Evolutionary conservation across 495 filamentous ascomycete genomes (phyloP).

Genomic region (Penicillium daleae): DNA sequence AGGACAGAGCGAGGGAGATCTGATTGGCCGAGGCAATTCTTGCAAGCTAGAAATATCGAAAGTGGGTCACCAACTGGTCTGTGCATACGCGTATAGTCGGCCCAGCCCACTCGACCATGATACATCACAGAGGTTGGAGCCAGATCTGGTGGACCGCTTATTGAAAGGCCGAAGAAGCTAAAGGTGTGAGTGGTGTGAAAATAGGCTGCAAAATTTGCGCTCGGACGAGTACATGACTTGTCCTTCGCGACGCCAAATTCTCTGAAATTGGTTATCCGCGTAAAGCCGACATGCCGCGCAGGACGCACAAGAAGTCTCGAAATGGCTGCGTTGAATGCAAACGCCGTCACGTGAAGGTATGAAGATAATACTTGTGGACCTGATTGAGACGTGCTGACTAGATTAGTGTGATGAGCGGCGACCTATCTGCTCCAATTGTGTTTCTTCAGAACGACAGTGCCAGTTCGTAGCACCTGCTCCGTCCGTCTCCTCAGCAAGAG

Average conservation of each 20-base stretch:
- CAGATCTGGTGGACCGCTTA: not conserved
- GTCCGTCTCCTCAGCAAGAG: not conserved
- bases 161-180: not conserved
- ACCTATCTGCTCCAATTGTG: constrained; percentile 42
- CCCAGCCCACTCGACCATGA: not conserved
- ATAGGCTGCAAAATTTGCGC: constrained; percentile 2
- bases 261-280: not conserved
- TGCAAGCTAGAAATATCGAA: not conserved
- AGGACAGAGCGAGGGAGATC: not conserved
- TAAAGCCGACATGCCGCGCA: constrained; percentile 35
- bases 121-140: no score
- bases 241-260: constrained; percentile 3
- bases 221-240: not conserved
- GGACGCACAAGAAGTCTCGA: constrained; percentile 42
- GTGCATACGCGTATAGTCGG: constrained; percentile 20
- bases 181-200: not conserved
- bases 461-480: not conserved
- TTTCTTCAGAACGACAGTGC: constrained; percentile 30
- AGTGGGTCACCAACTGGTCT: constrained; percentile 1
- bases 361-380: not conserved
- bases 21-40: not conserved
- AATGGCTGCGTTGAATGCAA: constrained; percentile 45
- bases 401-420: constrained; percentile 42
- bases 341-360: constrained; percentile 44
- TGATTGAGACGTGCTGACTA: constrained; percentile 4